Base-by-base conservation (phyloP, 306 rosid genomes). In the Oemleria cerasiformis region DNA sequence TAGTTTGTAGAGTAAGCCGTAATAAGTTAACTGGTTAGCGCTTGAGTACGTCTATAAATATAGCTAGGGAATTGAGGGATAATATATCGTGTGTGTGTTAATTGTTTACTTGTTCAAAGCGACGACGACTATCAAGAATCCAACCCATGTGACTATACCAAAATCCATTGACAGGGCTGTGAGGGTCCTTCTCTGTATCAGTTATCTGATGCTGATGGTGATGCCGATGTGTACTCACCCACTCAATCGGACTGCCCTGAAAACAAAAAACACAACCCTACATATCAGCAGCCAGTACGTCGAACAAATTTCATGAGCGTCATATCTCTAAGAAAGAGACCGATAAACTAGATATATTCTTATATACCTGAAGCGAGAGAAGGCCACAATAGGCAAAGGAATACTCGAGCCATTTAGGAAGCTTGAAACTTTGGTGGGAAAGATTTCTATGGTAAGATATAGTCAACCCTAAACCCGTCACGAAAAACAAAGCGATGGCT, bases 101-200 rank as follows among this genome's bases (percentile, higher is more conserved):
- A 25, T 25, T 25, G 1, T 25, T 25, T 25, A 25, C 30, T 25
- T 25, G 30, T 2, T 25, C 30, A 25, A 43, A 17, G 10, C 88
- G 30, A 67, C 82, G 68, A 66, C 70, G 84, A 59, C 80, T 78
- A 78, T 92, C 92, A 77, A 90, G 86, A 10, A 90, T 50, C 98
- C 98, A 92, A 74, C 84, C 84, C 85, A 88, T 85, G 51, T 92
- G 96, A 30, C 98, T 90, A 73, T 80, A 90, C 98, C 96, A 92
- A 77, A 92, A 86, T 45, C 98, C 98, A 73, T 86, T 25, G 30
- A 25, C 30, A 25, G 2, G 2, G 30, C 30, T 25, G 30, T 25
- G 30, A 25, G 30, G 30, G 30, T 25, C 30, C 30, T 25, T 25
- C 2, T 25, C 30, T 25, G 30, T 25, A 25, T 25, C 30, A 25